A percentile compares a stretch with the other conserved stretches of the same genome.
These are phyloP conservation scores for Orbilia javanica DNA, from an alignment of 2,329 filamentous ascomycete species.

Conservation along the genomic window DNA sequence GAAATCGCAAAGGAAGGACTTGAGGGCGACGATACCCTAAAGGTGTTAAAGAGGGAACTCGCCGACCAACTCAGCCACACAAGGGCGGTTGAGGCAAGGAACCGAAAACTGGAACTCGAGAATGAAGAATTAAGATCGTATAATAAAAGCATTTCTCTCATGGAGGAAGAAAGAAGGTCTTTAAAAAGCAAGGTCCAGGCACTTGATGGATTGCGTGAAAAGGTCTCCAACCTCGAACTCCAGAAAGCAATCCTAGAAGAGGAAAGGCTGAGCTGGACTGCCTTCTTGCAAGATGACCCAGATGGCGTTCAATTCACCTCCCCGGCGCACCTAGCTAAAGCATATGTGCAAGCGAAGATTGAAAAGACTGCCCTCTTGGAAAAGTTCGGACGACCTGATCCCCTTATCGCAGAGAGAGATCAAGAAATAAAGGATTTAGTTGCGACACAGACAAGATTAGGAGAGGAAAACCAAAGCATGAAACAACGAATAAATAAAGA, in stretches of 20 bases:
- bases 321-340: conserved; percentile 86
- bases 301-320: conserved; percentile 81
- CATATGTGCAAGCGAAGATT: conserved; percentile 83
- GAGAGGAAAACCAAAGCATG: conserved; percentile 77
- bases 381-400: conserved; percentile 80
- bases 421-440: conserved; percentile 79
- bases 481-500: conserved; percentile 70
- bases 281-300: conserved; percentile 80
- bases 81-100: conserved; percentile 81
- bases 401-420: conserved; percentile 82
- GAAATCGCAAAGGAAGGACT: conserved; percentile 81
- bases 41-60: conserved; percentile 86
- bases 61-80: conserved; percentile 94
- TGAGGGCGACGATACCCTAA: conserved; percentile 86
- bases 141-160: conserved; percentile 88
- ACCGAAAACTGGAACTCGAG: conserved; percentile 82
- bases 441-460: conserved; percentile 74
- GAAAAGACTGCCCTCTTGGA: conserved; percentile 84
- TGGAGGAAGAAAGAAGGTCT: conserved; percentile 92
- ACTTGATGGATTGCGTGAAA: conserved; percentile 78
- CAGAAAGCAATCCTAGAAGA: conserved; percentile 90
- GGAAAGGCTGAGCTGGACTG: conserved; percentile 86
- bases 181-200: conserved; percentile 82
- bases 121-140: conserved; percentile 83
- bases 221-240: conserved; percentile 82